Evolutionary conservation across 495 filamentous ascomycete species (phyloP).

Genomic region (Podospora tetraspora): DNA sequence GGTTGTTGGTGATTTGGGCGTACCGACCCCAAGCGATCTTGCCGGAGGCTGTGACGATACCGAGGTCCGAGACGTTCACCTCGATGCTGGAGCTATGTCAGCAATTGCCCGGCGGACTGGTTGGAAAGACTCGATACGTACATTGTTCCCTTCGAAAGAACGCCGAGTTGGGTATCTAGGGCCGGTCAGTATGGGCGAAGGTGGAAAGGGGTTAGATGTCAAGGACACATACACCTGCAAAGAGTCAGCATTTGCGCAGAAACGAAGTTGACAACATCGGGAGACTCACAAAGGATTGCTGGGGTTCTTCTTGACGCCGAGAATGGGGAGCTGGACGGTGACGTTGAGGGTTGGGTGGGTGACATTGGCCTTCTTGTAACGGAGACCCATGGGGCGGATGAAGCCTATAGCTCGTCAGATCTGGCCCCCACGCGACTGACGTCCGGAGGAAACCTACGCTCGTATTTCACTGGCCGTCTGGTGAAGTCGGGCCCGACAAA

Average conservation of each 20-base stretch:
- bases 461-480: conserved; percentile 84
- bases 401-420: conserved; percentile 21
- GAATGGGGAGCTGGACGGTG: conserved; percentile 80
- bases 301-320: conserved; percentile 97
- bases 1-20: conserved; percentile 66
- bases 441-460: conserved; percentile 35
- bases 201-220: not conserved
- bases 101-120: not conserved
- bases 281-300: conserved; percentile 73
- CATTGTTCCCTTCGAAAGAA: conserved; percentile 90
- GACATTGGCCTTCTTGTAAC: conserved; percentile 94
- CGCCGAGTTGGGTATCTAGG: conserved; percentile 72
- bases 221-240: not conserved
- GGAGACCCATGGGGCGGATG: conserved; percentile 65
- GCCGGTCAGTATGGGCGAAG: not conserved
- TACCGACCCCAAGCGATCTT: conserved; percentile 85
- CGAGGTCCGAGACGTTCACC: conserved; percentile 91
- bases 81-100: conserved; percentile 50
- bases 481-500: conserved; percentile 88
- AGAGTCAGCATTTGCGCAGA: not conserved
- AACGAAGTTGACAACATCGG: not conserved
- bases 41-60: conserved; percentile 84
- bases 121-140: conserved; percentile 8
- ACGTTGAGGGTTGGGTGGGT: conserved; percentile 54
- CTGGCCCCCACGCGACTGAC: conserved; percentile 6